Evolutionary conservation across 2,329 filamentous ascomycete species (phyloP), one percentile per base, ranked within the genome.

Genomic region (Pyrenophora teres): DNA sequence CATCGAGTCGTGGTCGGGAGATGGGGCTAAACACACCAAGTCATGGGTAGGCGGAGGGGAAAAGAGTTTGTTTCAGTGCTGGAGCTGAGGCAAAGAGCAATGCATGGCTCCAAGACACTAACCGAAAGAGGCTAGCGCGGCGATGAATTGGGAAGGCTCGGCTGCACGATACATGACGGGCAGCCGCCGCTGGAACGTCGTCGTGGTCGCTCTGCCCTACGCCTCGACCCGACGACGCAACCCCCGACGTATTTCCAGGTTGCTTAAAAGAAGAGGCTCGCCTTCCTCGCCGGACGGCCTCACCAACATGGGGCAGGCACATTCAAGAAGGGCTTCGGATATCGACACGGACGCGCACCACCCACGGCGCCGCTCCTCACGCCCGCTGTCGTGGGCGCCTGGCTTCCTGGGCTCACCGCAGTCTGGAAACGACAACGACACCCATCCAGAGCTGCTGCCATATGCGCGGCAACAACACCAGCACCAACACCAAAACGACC

Each of bases 301-400:
- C 60, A 47, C 19, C 50, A 64, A 50, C 44, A 76, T 76, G 73
- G 73, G 73, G 52, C 73, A 73, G 65, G 67, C 68, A 57, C 68
- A 62, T 58, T 75, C 74, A 18, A 62, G 65, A 59, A 64, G 61
- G 55, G 52, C 59, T 53, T 39, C 62, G 30, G 61, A 7, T 27
- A 10, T 10, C 9, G 25, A 7, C 9, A 4, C 25, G 25, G 25
- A 63, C 38, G 54, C 60, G 49, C n/a, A n/a, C n/a, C 59, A 60
- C 31, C 52, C 60, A 46, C 67, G 65, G 54, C 64, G 57, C 54
- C 60, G 66, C 25, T 27, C 25, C 52, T 37, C 61, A 48, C 71
- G 71, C 41, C 67, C 69, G 45, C 46, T 57, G 18, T 73, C 70
- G 46, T 72, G 70, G 70, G 67, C 67, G 54, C 67, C 65, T 45